phyloP scores from a whole-genome alignment of 192 early-diverging fungal species.

The Backusella westeae region DNA sequence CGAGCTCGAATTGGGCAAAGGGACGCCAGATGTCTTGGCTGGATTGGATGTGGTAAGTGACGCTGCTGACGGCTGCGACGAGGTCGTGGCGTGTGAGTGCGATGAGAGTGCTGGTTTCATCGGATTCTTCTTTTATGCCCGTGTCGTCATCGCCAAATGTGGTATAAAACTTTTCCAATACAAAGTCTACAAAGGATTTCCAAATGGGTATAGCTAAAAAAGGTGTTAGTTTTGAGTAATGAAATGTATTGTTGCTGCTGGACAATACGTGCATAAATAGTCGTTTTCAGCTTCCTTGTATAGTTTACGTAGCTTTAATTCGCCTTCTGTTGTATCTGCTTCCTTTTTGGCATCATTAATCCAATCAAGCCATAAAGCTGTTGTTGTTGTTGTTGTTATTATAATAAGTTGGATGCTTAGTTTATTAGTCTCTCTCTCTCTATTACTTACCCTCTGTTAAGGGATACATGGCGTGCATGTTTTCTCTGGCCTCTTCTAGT shows the following conservation, averaged over 20 bases:
- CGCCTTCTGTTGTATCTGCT: slow-evolving; percentile 46
- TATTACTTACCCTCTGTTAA: slow-evolving; percentile 55
- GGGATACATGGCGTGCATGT: slow-evolving; percentile 59
- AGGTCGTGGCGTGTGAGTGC: slow-evolving; percentile 44
- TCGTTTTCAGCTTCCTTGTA: slow-evolving; percentile 58
- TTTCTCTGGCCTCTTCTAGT: slow-evolving; percentile 50
- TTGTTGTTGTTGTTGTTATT: background rate
- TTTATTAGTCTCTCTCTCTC: background rate
- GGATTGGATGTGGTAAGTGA: slow-evolving; percentile 53
- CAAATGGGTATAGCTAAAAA: slow-evolving; percentile 63
- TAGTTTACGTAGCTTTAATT: slow-evolving; percentile 44
- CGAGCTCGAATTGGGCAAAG: slow-evolving; percentile 58
- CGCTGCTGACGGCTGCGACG: slow-evolving; percentile 43
- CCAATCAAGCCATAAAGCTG: slow-evolving; percentile 77
- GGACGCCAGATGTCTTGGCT: slow-evolving; percentile 65
- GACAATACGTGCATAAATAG: slow-evolving; percentile 62
- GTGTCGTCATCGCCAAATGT: slow-evolving; percentile 24
- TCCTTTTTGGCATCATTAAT: slow-evolving; percentile 60
- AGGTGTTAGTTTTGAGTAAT: background rate
- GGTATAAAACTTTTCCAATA: slow-evolving; percentile 45
- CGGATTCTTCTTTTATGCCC: slow-evolving; percentile 25
- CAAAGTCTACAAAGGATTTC: slow-evolving; percentile 59
- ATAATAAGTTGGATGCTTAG: background rate
- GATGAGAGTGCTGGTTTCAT: slow-evolving; percentile 21
- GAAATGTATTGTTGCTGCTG: background rate